Base-by-base conservation (phyloP, 495 filamentous ascomycete species). In the Cercophora newfieldiana region DNA sequence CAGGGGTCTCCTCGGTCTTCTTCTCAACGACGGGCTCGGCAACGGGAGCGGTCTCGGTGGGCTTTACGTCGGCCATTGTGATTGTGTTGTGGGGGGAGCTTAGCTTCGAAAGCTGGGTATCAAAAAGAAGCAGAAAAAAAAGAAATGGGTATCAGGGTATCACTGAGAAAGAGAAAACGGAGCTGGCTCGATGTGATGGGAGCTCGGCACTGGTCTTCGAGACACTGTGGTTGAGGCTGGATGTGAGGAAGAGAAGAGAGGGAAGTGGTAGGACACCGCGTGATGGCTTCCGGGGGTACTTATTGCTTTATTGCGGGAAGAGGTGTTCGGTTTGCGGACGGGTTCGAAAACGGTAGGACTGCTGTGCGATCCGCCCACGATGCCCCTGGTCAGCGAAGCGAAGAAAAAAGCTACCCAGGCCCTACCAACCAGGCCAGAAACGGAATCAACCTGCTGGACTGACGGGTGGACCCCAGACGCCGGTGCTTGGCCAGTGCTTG, bases 11-110 rank as follows among this genome's bases (percentile, higher is more conserved):
- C 70, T 78, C 80, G 50, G 77, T 74, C 69, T 78, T 80, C 53
- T 64, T 64, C 70, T 74, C 81, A 64, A 76, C 81, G 66, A 79
- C 77, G 59, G 77, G 73, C 71, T 80, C 75, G 70, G 81, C 77
- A 53, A 76, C 79, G 64, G 83, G 82, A 70, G 75, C 77, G 60
- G 75, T 66, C 65, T 77, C 74, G 76, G 80, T 74, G 56, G 80
- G 61, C 71, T 80, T 75, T 71, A 75, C 77, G 56, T 83, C 82
- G 72, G 82, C 77, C 82, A 83, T 83, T 79, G 67, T 77, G 74
- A 70, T 33, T 68, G 55, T 66, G 59, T 55, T 19, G 31, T 49
- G 28, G 37, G 30, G 25, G 26, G 19, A 12, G 24, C 18, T 61
- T 61, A 63, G 50, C 49, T 47, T 28, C 57, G 58, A 71, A 68